Percentiles rank a stretch among this genome's conserved stretches.
Evolutionary conservation across 441 rosid genomes (phyloP).

Genomic region (Mallotus repandus): DNA sequence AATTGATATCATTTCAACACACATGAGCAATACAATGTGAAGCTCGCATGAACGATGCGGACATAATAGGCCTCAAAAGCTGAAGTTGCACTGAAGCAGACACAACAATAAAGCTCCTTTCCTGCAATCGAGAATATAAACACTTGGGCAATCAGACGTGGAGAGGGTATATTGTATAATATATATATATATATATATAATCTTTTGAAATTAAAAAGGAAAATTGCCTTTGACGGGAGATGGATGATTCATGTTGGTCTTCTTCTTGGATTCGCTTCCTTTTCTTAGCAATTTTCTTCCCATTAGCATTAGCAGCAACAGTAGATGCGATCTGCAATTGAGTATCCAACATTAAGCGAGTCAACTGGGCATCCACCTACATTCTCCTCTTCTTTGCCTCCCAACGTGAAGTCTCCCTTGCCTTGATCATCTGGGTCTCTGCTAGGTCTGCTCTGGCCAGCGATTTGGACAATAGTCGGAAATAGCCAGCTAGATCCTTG

Average conservation of each 20-base stretch:
- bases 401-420: slow-evolving; percentile 47
- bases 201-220: not conserved
- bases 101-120: not conserved
- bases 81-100: not conserved
- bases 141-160: no score
- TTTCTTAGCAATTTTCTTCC: slow-evolving; percentile 30
- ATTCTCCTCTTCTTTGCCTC: slow-evolving; percentile 50
- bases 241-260: slow-evolving; percentile 17
- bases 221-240: slow-evolving; percentile 16
- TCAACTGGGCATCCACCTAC: slow-evolving; percentile 48
- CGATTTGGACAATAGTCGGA: slow-evolving; percentile 48
- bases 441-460: slow-evolving; percentile 41
- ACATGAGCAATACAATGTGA: slow-evolving; percentile 35
- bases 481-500: slow-evolving; percentile 30
- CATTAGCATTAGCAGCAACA: slow-evolving; percentile 28
- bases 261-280: slow-evolving; percentile 45
- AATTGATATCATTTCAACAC: not conserved
- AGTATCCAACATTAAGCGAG: slow-evolving; percentile 48
- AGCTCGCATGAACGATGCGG: no score
- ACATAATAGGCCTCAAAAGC: not conserved
- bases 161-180: not conserved
- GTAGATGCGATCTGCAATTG: slow-evolving; percentile 46
- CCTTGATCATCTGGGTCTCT: slow-evolving; percentile 58
- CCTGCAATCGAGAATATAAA: not conserved
- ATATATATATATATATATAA: no score